Conservation (phyloP, 1,139 yeast genomes). For the Hansenula sp. region DNA sequence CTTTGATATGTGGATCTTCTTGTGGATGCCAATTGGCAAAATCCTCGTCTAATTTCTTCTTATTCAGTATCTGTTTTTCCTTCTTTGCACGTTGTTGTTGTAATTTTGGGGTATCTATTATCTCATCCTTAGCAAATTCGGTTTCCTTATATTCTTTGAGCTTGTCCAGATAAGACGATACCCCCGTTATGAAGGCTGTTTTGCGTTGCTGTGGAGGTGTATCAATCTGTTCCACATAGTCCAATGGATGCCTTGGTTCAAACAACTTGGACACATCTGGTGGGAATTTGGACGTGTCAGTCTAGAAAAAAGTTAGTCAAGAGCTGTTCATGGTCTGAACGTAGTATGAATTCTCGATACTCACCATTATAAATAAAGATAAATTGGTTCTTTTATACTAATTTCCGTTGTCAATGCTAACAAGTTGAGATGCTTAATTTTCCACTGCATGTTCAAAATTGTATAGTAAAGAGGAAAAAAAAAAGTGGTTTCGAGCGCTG, state of each 20-base stretch:
- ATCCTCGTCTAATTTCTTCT: constrained; percentile 28
- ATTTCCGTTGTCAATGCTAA: neutral
- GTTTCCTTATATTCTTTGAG: constrained; percentile 34
- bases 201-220: constrained; percentile 45
- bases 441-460: too few relatives aligned
- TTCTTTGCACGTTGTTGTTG: constrained; percentile 24
- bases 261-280: constrained; percentile 62
- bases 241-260: constrained; percentile 66
- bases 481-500: too few relatives aligned
- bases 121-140: constrained; percentile 5
- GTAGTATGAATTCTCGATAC: neutral
- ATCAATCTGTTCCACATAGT: constrained; percentile 52
- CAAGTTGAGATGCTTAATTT: too few relatives aligned
- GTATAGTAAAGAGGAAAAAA: too few relatives aligned
- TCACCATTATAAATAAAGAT: neutral
- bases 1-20: constrained; percentile 56
- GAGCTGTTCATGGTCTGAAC: too few relatives aligned
- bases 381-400: neutral
- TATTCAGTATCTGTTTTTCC: constrained; percentile 21
- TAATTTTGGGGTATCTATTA: constrained; percentile 10
- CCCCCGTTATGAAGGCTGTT: constrained; percentile 44
- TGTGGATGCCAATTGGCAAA: constrained; percentile 50
- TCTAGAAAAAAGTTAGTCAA: constrained; percentile 14
- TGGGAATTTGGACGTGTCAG: constrained; percentile 54
- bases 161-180: constrained; percentile 36